Evolutionary conservation across 176 grass and related monocot species (phyloP), one percentile per base, ranked within the genome.

Genomic region (Eragrostis nindensis): DNA sequence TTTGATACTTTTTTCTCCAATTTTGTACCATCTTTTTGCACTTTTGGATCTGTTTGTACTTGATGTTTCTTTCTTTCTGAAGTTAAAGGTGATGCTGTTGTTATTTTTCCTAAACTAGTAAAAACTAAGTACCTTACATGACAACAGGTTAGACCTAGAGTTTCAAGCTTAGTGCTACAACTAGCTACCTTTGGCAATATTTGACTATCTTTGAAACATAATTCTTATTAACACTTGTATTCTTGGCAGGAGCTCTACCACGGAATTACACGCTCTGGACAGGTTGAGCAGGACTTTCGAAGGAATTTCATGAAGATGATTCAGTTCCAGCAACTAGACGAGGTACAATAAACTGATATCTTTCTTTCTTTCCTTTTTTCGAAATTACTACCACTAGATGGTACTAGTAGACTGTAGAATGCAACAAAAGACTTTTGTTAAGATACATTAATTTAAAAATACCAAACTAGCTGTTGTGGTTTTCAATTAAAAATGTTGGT

Each of bases 171-270:
- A 27, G 57, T 54, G 45, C 13, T 54, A 68, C 14, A 11, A 79
- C 54, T 42, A 17, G 2, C 57, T 40, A 11, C 22, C 42, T 67
- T 46, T 49, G 52, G 32, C 36, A 12, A 52, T 15, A n/a, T 7
- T 42, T 24, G 32, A 67, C 13, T 66, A 47, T 62, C 62, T 36
- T 38, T 57, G 54, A 83, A 88, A 50, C 29, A 66, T 66, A 66
- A 71, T 82, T 40, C 75, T 88, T 63, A 66, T 66, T 48, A 39
- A n/a, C 22, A 67, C 4, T 72, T 46, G 36, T 81, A 3, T 80
- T 62, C 79, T 16, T 83, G 56, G 56, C 89, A 97, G 95, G 92
- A 98, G 38, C 93, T 98, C 43, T 98, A 98, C 82, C 95, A 98
- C 73, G n/a, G 95, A 98, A 68, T 59, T 91, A 61, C 95, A 98